Evolutionary conservation across 345 rosid species (phyloP).

Genomic region (Psidium friedrichsthalianum): DNA sequence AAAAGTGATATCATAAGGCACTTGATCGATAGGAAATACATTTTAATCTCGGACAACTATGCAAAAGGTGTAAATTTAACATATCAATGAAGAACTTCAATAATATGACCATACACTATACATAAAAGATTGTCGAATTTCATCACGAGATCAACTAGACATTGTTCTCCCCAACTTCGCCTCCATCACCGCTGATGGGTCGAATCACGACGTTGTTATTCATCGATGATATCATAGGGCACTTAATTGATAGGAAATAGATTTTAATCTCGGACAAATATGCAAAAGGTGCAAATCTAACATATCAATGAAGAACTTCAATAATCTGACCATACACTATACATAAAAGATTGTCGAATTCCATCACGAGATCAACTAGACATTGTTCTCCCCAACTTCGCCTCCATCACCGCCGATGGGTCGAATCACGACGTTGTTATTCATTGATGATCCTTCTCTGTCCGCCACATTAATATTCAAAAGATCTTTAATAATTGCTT

Average conservation of each 20-base stretch:
- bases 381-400: not conserved
- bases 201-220: accelerated
- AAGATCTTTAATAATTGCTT: too few relatives aligned
- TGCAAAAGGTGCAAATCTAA: not conserved
- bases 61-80: not conserved
- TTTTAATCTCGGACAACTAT: not conserved
- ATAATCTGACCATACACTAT: not conserved
- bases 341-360: too few relatives aligned
- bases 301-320: not conserved
- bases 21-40: not conserved
- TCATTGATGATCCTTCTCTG: not conserved
- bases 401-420: not conserved
- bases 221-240: not conserved
- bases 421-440: accelerated
- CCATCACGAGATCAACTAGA: not conserved
- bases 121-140: too few relatives aligned
- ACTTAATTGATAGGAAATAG: not conserved
- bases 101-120: not conserved
- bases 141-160: not conserved
- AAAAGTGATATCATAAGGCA: not conserved
- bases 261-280: not conserved
- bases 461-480: not conserved
- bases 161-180: not conserved
- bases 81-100: not conserved
- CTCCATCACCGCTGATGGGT: not conserved